Evolutionary conservation across 345 rosid genomes (phyloP).

Genomic region (Ceriops decandra): DNA sequence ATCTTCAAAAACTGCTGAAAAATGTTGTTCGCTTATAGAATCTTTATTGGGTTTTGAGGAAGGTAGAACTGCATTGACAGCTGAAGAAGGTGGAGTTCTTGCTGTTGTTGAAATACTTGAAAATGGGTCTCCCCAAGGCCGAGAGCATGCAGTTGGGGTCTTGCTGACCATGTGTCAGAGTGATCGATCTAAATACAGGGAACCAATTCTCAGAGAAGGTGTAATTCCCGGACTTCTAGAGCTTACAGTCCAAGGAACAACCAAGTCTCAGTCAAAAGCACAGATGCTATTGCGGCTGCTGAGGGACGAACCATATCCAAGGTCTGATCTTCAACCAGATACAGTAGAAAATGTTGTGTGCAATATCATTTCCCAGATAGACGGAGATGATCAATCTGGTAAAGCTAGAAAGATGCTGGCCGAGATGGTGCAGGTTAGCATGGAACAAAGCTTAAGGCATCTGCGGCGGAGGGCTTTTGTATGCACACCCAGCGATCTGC

Average conservation of each 20-base stretch:
- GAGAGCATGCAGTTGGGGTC: conserved; percentile 86
- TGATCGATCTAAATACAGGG: conserved; percentile 80
- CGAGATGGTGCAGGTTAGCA: conserved; percentile 98
- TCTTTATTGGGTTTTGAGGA: conserved; percentile 70
- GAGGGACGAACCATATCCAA: conserved; percentile 62
- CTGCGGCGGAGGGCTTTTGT: conserved; percentile 88
- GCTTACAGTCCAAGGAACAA: conserved; percentile 92
- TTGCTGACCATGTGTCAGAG: conserved; percentile 76
- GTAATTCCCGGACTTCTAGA: conserved; percentile 96
- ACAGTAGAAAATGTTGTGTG: conserved; percentile 86
- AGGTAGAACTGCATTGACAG: conserved; percentile 55
- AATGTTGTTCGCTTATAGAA: conserved; percentile 74
- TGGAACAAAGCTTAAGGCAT: conserved; percentile 97
- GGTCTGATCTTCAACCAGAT: conserved; percentile 75
- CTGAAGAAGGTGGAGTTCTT: conserved; percentile 79
- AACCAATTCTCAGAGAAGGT: conserved; percentile 90
- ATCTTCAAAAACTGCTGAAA: conserved; percentile 82
- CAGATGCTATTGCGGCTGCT: conserved; percentile 64
- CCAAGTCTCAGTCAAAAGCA: conserved; percentile 73
- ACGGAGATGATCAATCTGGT: conserved; percentile 82
- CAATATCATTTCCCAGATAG: conserved; percentile 79
- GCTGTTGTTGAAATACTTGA: conserved; percentile 85
- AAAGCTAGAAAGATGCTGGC: conserved; percentile 95
- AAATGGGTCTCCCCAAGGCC: conserved; percentile 71
- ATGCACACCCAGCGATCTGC: conserved; percentile 59